A percentile compares a stretch with the other conserved stretches of the same genome.
These are phyloP conservation scores for Picochlorum sp. DNA, from an alignment of 139 green algal species.

Conservation along the genomic window DNA sequence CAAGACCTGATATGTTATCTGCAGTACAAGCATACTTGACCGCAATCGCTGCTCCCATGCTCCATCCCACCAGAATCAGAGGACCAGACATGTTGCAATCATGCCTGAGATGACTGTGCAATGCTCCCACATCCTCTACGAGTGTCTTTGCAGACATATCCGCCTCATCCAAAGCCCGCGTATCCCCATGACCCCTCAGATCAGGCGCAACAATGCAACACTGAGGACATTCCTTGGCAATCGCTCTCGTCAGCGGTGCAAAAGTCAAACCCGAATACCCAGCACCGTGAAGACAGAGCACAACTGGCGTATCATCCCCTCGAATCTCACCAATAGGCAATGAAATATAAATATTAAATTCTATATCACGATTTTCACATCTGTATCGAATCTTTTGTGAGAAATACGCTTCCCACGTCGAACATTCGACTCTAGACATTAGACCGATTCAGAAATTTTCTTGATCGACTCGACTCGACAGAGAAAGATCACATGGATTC, in stretches of 20 bases:
- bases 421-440: background rate
- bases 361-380: no score
- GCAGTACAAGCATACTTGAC: conserved; percentile 20
- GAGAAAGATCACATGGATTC: background rate
- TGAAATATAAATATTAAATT: no score
- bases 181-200: conserved; percentile 67
- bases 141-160: conserved; percentile 67
- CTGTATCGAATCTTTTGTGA: no score
- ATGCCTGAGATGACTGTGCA: conserved; percentile 49
- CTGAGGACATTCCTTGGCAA: conserved; percentile 46
- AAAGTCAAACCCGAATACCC: conserved; percentile 82
- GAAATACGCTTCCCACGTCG: no score
- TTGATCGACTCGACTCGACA: no score
- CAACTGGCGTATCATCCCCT: no score
- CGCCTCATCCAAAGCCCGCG: conserved; percentile 29
- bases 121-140: conserved; percentile 43
- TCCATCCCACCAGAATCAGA: conserved; percentile 74
- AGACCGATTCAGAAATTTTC: no score
- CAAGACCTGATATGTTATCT: conserved; percentile 51
- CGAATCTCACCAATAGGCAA: no score
- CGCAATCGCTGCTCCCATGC: conserved; percentile 78
- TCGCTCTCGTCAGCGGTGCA: conserved; percentile 53
- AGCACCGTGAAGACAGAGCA: conserved; percentile 70
- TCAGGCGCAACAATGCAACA: conserved; percentile 68
- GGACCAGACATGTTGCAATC: background rate